phyloP scores from a whole-genome alignment of 495 filamentous ascomycete genomes.

The Daldinia caldariorum region DNA sequence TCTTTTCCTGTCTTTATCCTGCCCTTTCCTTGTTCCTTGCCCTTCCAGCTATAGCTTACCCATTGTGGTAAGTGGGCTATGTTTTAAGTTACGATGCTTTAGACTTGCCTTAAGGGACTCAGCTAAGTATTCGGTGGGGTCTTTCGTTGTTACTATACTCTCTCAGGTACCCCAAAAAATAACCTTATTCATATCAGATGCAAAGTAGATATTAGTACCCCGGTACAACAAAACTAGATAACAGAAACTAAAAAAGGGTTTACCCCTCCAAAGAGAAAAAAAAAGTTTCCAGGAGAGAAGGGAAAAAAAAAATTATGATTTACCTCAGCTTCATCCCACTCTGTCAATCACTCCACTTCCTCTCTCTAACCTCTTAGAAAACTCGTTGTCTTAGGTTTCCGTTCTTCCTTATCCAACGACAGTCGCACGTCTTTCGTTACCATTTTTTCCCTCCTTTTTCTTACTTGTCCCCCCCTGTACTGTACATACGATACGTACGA shows the following conservation, averaged over 20 bases:
- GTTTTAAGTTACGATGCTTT: constrained; percentile 38
- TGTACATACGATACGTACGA: not conserved
- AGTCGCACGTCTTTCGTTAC: constrained; percentile 31
- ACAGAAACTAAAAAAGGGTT: constrained; percentile 10
- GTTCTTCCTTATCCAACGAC: constrained; percentile 33
- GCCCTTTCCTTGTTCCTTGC: not conserved
- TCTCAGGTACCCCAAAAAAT: constrained; percentile 8
- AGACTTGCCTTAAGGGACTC: constrained; percentile 33
- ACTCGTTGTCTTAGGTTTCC: constrained; percentile 39
- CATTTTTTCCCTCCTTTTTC: constrained; percentile 6
- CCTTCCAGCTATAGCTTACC: constrained; percentile 25
- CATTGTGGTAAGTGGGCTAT: constrained; percentile 42
- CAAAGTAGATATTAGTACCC: constrained; percentile 14
- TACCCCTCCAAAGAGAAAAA: constrained; percentile 36
- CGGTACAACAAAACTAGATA: constrained; percentile 15
- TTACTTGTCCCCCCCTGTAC: constrained; percentile 16
- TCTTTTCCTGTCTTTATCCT: not conserved
- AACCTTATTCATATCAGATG: not conserved
- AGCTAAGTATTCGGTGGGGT: constrained; percentile 37
- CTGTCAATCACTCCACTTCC: constrained; percentile 31
- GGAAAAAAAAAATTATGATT: constrained; percentile 29
- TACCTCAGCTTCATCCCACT: constrained; percentile 42
- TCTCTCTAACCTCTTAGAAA: constrained; percentile 24
- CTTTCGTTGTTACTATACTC: constrained; percentile 24
- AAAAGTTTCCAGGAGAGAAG: constrained; percentile 13